Evolutionary conservation across 352 stramenopile species (phyloP).

Genomic region (Salisapilia sapeloensis): DNA sequence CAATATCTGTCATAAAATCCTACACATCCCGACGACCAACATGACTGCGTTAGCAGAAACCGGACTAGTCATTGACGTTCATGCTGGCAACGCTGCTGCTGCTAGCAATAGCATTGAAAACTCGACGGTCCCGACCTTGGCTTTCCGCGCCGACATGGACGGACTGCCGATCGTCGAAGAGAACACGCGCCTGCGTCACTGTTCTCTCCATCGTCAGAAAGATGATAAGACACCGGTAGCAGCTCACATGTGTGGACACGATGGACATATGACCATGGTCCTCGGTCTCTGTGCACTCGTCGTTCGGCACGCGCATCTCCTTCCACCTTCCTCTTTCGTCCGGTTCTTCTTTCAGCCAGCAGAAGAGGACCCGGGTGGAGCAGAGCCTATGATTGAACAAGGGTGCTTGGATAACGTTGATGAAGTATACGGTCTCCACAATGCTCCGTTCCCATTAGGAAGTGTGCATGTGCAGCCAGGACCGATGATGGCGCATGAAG

Average conservation of each 20-base stretch:
- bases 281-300: slow-evolving; percentile 79
- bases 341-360: slow-evolving; percentile 94
- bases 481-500: slow-evolving; percentile 83
- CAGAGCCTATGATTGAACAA: slow-evolving; percentile 87
- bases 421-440: slow-evolving; percentile 89
- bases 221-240: no score
- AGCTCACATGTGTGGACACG: slow-evolving; percentile 91
- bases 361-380: slow-evolving; percentile 84
- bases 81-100: slow-evolving; percentile 41
- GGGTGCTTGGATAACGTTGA: slow-evolving; percentile 76
- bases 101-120: slow-evolving; percentile 16
- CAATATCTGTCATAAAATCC: slow-evolving; percentile 60
- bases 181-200: slow-evolving; percentile 65
- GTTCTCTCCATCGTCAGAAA: no score
- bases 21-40: slow-evolving; percentile 57
- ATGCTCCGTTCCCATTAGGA: slow-evolving; percentile 79
- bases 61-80: slow-evolving; percentile 85
- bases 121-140: slow-evolving; percentile 66
- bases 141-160: slow-evolving; percentile 93
- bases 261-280: slow-evolving; percentile 91
- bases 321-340: slow-evolving; percentile 65
- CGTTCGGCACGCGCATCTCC: slow-evolving; percentile 38
- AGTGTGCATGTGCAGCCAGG: slow-evolving; percentile 77
- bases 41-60: slow-evolving; percentile 64
- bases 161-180: slow-evolving; percentile 84